These are phyloP conservation scores for Phytophthora crassamura DNA, from an alignment of 352 stramenopile genomes.

Conservation along the genomic window DNA sequence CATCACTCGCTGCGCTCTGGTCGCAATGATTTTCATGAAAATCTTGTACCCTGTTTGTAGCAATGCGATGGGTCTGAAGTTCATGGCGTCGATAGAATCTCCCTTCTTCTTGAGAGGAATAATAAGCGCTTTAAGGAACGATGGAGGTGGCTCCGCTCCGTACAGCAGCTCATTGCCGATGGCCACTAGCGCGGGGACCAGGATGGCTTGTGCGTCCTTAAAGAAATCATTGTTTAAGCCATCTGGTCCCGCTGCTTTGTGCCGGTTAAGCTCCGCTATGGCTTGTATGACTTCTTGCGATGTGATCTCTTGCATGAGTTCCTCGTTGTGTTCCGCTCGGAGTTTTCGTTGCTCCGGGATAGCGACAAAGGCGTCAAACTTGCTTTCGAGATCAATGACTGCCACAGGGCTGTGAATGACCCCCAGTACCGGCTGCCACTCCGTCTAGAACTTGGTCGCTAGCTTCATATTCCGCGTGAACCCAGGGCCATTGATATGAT, in stretches of 20 bases:
- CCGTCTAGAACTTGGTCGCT: background rate
- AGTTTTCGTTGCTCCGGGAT: background rate
- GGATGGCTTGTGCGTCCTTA: background rate
- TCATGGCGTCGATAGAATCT: conserved; percentile 1
- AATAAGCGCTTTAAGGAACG: conserved; percentile 1
- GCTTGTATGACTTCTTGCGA: background rate
- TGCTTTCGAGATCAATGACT: background rate
- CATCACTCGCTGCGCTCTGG: background rate
- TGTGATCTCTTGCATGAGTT: background rate
- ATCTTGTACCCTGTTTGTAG: conserved; percentile 3
- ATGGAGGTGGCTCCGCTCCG: background rate
- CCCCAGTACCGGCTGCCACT: background rate
- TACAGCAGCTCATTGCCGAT: conserved; percentile 1
- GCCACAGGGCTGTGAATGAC: background rate
- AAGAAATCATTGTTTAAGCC: conserved; percentile 1
- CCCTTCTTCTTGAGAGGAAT: background rate
- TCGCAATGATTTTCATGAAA: background rate
- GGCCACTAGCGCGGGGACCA: background rate
- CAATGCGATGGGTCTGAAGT: conserved; percentile 2
- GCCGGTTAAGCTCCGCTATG: background rate
- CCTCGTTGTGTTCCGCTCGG: background rate
- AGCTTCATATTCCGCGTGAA: background rate
- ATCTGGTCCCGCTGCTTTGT: background rate
- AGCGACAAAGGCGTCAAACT: background rate
- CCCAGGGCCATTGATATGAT: background rate